phyloP scores from a whole-genome alignment of 345 rosid species.

The Lepidium aucheri region DNA sequence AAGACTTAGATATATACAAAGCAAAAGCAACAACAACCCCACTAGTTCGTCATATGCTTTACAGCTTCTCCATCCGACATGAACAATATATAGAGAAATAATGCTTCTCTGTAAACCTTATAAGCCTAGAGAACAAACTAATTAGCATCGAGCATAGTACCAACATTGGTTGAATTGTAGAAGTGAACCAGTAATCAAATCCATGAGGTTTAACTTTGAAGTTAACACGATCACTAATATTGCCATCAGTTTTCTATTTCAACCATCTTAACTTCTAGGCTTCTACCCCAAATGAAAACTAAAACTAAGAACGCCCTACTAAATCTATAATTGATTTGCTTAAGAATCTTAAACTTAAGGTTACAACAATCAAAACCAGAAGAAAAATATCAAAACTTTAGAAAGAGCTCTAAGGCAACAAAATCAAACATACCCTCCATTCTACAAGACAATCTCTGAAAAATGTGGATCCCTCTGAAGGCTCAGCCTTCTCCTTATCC shows the following conservation, averaged over 20 bases:
- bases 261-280: neutral
- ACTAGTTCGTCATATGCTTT: neutral
- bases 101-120: too few species aligned
- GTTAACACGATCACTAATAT: neutral
- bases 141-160: neutral
- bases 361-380: neutral
- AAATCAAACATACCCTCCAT: slow-evolving; percentile 50
- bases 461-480: slow-evolving; percentile 68
- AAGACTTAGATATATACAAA: neutral
- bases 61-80: neutral
- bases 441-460: slow-evolving; percentile 63
- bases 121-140: neutral
- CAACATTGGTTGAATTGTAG: neutral
- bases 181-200: neutral
- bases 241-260: neutral
- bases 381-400: neutral
- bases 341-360: neutral
- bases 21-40: neutral
- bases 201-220: neutral
- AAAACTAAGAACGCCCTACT: neutral
- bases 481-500: slow-evolving; percentile 47
- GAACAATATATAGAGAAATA: neutral
- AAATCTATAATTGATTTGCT: neutral
- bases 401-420: too few species aligned
- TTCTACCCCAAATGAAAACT: neutral